Evolutionary conservation across 73 alveolate genomes (phyloP).

Genomic region (Paramecium tetraurelia): DNA sequence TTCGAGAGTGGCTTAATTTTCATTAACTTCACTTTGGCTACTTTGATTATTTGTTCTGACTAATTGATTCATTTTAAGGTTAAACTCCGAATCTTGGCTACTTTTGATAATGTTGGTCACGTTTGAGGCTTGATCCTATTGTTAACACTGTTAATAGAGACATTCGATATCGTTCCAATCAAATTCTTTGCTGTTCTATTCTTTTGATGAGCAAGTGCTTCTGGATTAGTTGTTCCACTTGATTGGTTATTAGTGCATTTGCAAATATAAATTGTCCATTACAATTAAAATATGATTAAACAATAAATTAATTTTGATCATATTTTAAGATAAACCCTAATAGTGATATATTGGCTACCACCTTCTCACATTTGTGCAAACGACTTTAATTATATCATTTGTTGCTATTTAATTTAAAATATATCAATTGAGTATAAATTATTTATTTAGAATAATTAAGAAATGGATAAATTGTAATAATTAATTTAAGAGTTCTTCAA

Average conservation of each 20-base stretch:
- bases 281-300: background rate
- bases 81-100: background rate
- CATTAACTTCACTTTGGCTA: background rate
- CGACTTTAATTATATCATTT: background rate
- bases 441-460: background rate
- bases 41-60: background rate
- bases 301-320: background rate
- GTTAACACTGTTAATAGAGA: background rate
- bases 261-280: background rate
- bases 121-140: background rate
- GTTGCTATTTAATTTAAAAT: background rate
- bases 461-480: background rate
- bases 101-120: background rate
- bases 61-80: background rate
- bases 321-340: background rate
- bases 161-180: background rate
- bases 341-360: background rate
- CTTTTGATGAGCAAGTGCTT: background rate
- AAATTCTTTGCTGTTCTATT: background rate
- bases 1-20: background rate
- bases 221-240: background rate
- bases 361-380: background rate
- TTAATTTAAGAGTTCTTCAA: background rate
- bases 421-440: background rate
- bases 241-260: background rate